Percentiles rank a stretch among this genome's conserved stretches.
Evolutionary conservation across 805 yeast genomes (phyloP).

Genomic region (Metschnikowia gelsemii): DNA sequence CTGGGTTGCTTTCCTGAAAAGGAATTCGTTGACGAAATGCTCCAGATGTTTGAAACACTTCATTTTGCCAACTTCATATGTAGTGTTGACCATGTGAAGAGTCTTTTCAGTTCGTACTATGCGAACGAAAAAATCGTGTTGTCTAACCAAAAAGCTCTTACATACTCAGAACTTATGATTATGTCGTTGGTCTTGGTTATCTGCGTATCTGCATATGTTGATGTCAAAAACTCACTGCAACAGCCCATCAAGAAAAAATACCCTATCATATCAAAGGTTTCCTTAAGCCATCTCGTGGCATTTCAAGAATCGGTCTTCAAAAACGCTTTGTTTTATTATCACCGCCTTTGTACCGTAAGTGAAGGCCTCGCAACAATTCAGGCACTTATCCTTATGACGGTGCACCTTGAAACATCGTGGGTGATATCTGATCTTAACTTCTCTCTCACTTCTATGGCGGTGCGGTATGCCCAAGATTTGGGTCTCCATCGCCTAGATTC

Average conservation of each 20-base stretch:
- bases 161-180: slow-evolving; percentile 32
- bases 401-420: slow-evolving; percentile 29
- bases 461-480: slow-evolving; percentile 54
- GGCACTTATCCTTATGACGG: slow-evolving; percentile 49
- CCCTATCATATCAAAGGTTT: slow-evolving; percentile 5
- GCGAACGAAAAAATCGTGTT: slow-evolving; percentile 11
- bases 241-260: neutral
- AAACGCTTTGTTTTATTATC: slow-evolving; percentile 42
- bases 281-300: slow-evolving; percentile 11
- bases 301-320: slow-evolving; percentile 17
- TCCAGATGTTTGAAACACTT: slow-evolving; percentile 21
- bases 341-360: slow-evolving; percentile 47
- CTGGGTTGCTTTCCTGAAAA: slow-evolving; percentile 23
- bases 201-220: slow-evolving; percentile 25
- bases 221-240: slow-evolving; percentile 12
- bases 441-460: slow-evolving; percentile 44
- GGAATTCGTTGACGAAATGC: slow-evolving; percentile 26
- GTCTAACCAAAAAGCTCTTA: slow-evolving; percentile 20
- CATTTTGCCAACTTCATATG: slow-evolving; percentile 25
- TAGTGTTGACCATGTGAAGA: slow-evolving; percentile 17
- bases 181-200: slow-evolving; percentile 33
- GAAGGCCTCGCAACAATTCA: slow-evolving; percentile 53
- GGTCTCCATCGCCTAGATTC: slow-evolving; percentile 56
- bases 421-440: slow-evolving; percentile 44
- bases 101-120: slow-evolving; percentile 29